Evolutionary conservation across 345 rosid species (phyloP), one percentile per base, ranked within the genome.

Genomic region (Dovyalis caffra): DNA sequence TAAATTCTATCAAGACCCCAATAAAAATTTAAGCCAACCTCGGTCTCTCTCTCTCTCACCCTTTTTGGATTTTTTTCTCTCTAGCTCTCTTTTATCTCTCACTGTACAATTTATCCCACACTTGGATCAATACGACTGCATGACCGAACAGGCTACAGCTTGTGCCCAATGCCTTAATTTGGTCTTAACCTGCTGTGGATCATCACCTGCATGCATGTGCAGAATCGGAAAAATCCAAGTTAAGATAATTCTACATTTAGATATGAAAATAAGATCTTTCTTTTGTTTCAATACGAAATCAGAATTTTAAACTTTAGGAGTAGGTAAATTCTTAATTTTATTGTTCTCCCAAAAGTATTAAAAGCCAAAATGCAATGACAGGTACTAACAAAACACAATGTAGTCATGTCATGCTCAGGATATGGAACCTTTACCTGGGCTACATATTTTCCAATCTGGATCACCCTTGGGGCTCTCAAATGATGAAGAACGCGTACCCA

Each of bases 121-220:
- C 63, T 70, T 64, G 10, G 32, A 34, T 76, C 69, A 80, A 25
- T 28, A 64, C 56, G 83, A 68, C 66, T 80, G 83, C 83, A 85
- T 85, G 33, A 94, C 81, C 37, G 98, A 92, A 73, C 98, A 94
- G 21, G 98, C 98, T 66, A 94, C 97, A 1, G 97, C 98, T 81
- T 93, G 97, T n/a, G 98, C 98, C 98, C 97, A 93, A 72, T 90
- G 94, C 88, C 95, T 90, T 70, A 94, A 73, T 82, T 87, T 92
- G 33, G 87, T 87, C 87, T 94, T 92, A 79, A 94, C 90, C 69
- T 84, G 89, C 71, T 86, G 83, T 20, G 97, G 97, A 84, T 74
- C 60, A 64, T 92, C 96, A 64, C 97, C 97, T 91, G 83, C 76
- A 79, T 6, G 35, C 43, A 51, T n/a, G n/a, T n/a, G n/a, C 4